Conservation (phyloP, 345 rosid species). For the Arabidopsis suecica region DNA sequence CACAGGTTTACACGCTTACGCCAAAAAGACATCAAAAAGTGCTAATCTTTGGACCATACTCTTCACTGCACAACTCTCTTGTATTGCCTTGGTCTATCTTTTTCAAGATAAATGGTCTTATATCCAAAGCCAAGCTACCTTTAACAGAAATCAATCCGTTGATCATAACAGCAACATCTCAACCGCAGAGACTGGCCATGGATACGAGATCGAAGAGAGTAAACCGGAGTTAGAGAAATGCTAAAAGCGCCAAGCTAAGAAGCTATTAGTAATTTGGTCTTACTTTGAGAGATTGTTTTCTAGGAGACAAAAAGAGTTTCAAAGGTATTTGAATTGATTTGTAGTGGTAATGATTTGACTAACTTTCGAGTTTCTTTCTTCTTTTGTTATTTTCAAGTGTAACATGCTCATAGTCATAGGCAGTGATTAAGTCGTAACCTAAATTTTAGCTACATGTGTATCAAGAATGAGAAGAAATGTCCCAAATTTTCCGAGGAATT, state of each 20-base stretch:
- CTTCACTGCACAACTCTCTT: slow-evolving; percentile 75
- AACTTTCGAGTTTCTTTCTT: background rate
- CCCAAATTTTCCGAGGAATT: background rate
- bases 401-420: slow-evolving; percentile 2
- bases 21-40: slow-evolving; percentile 58
- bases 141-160: slow-evolving; percentile 19
- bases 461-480: background rate
- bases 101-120: slow-evolving; percentile 79
- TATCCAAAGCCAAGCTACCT: slow-evolving; percentile 33
- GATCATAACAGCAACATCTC: slow-evolving; percentile 47
- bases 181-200: slow-evolving; percentile 36
- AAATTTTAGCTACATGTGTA: background rate
- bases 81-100: slow-evolving; percentile 71
- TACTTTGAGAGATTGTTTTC: slow-evolving; percentile 25
- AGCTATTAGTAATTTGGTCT: slow-evolving; percentile 7
- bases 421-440: slow-evolving; percentile 10
- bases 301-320: background rate
- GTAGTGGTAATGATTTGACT: slow-evolving; percentile 9
- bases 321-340: slow-evolving; percentile 2
- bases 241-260: slow-evolving; percentile 4
- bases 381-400: background rate
- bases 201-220: slow-evolving; percentile 26
- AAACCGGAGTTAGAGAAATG: slow-evolving; percentile 28
- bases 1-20: slow-evolving; percentile 82
- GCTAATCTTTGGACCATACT: slow-evolving; percentile 59